phyloP scores from a whole-genome alignment of 768 basidiomycete genomes.

The Boletellus sp. region DNA sequence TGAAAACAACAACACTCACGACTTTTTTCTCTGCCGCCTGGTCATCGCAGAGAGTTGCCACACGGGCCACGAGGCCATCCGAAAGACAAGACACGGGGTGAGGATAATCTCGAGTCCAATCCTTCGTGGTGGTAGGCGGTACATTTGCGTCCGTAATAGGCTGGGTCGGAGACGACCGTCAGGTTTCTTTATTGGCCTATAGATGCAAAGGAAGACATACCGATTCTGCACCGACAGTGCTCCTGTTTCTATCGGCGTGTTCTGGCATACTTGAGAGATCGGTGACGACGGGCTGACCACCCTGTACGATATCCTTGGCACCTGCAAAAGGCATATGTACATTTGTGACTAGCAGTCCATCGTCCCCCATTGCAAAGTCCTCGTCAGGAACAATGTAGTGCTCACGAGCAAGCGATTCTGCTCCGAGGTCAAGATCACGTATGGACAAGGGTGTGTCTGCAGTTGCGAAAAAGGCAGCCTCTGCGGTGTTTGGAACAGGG shows the following conservation, averaged over 20 bases:
- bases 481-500: slow-evolving; percentile 13
- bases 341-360: background rate
- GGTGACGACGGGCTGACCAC: background rate
- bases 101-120: background rate
- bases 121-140: background rate
- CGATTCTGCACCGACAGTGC: background rate
- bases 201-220: slow-evolving; percentile 6
- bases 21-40: background rate
- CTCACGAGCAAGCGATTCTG: background rate
- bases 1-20: slow-evolving; percentile 7
- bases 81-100: background rate
- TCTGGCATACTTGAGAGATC: background rate
- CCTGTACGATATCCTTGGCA: slow-evolving; percentile 5
- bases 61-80: background rate
- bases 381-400: background rate
- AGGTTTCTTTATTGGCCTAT: background rate
- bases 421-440: slow-evolving; percentile 1
- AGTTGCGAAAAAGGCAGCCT: slow-evolving; percentile 17
- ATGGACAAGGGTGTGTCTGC: background rate
- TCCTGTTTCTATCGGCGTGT: background rate
- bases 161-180: slow-evolving; percentile 5
- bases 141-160: background rate
- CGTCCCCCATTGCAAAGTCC: background rate
- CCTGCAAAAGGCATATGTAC: slow-evolving; percentile 4
- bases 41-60: background rate